These are phyloP conservation scores for Ustilago sp. DNA, from an alignment of 1,284 basidiomycete genomes.

Conservation along the genomic window DNA sequence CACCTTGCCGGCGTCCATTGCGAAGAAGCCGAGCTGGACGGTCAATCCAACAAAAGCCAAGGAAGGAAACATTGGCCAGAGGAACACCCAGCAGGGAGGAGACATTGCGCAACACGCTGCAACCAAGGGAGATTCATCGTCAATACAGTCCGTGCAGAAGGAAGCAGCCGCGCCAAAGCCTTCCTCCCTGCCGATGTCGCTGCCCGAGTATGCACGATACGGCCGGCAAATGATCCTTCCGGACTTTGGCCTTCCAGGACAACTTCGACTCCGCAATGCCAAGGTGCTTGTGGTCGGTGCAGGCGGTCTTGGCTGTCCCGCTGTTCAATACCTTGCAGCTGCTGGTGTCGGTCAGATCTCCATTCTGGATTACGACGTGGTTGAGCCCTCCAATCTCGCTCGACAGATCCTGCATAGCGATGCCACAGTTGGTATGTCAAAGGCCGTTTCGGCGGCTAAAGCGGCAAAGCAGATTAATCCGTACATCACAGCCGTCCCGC, in stretches of 20 bases:
- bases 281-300: slow-evolving; percentile 91
- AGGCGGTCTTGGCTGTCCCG: slow-evolving; percentile 95
- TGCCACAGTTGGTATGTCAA: slow-evolving; percentile 81
- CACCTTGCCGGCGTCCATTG: slow-evolving; percentile 21
- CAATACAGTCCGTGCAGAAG: background rate
- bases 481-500: slow-evolving; percentile 47
- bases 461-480: slow-evolving; percentile 66
- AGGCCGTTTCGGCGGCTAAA: slow-evolving; percentile 82
- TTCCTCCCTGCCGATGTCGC: slow-evolving; percentile 62
- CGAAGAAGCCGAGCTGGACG: background rate
- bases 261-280: slow-evolving; percentile 81
- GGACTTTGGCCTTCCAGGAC: slow-evolving; percentile 82
- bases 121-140: background rate
- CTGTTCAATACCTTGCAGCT: slow-evolving; percentile 90
- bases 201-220: slow-evolving; percentile 86
- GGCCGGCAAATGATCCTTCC: slow-evolving; percentile 97
- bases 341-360: slow-evolving; percentile 88
- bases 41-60: background rate
- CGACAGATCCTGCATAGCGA: slow-evolving; percentile 91
- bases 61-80: background rate
- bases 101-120: background rate
- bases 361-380: slow-evolving; percentile 89
- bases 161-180: background rate
- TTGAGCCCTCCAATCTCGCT: slow-evolving; percentile 92
- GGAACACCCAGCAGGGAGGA: background rate